These are phyloP conservation scores for Hydrangea macrophylla DNA, from an alignment of 148 eudicot genomes.

Conservation along the genomic window DNA sequence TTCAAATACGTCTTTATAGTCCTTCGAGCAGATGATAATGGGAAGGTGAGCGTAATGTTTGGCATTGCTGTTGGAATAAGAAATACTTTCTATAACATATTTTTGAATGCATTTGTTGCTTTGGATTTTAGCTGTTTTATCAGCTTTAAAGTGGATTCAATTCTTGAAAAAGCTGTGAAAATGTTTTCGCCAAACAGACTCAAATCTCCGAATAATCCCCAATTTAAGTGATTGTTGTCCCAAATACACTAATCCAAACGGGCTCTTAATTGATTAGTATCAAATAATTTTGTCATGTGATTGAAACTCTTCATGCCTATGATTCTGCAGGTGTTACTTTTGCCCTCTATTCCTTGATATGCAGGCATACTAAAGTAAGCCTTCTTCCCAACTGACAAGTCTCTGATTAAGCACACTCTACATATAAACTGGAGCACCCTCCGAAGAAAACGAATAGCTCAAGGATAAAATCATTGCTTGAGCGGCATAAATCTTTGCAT, in stretches of 20 bases:
- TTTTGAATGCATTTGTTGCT: no score
- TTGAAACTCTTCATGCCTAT: background rate
- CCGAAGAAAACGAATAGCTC: conserved; percentile 55
- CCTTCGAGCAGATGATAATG: conserved; percentile 90
- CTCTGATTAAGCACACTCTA: conserved; percentile 77
- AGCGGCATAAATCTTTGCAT: conserved; percentile 65
- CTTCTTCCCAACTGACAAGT: conserved; percentile 77
- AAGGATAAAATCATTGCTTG: conserved; percentile 53
- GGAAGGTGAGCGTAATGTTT: conserved; percentile 72
- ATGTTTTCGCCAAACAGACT: no score
- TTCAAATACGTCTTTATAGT: conserved; percentile 86
- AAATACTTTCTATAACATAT: no score
- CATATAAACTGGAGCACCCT: conserved; percentile 69
- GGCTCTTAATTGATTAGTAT: background rate
- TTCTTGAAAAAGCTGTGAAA: no score
- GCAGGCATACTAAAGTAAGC: conserved; percentile 85
- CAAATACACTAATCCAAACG: no score
- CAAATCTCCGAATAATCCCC: no score
- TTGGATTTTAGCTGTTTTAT: no score
- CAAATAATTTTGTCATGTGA: background rate
- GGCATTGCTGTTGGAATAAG: no score
- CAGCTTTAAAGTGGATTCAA: no score
- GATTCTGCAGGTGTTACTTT: conserved; percentile 76
- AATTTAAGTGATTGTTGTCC: no score
- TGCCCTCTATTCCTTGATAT: conserved; percentile 89